These are phyloP conservation scores for Boletus eberwhitei DNA, from an alignment of 768 basidiomycete genomes.

Conservation along the genomic window DNA sequence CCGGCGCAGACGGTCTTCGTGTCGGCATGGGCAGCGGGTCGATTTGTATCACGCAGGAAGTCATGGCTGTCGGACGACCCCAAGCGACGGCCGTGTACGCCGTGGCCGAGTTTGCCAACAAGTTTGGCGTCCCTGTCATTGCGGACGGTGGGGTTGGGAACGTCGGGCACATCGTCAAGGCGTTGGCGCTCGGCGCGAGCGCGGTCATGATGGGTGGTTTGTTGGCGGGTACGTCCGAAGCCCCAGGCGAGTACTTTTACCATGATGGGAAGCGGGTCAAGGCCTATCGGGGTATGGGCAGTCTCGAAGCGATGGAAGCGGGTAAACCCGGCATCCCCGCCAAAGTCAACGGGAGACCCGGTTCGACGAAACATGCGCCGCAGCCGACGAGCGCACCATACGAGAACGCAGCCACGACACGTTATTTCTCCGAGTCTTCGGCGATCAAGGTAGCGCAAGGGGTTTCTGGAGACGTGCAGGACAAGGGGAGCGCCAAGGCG, in stretches of 20 bases:
- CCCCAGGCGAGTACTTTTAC: conserved; percentile 98
- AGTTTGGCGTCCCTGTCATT: conserved; percentile 94
- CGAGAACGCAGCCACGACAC: conserved; percentile 93
- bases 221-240: conserved; percentile 93
- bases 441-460: conserved; percentile 96
- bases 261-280: conserved; percentile 99
- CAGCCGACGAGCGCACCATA: conserved; percentile 47
- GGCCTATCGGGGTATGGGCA: conserved; percentile 98
- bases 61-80: conserved; percentile 98
- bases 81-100: conserved; percentile 98
- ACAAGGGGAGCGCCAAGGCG: conserved; percentile 92
- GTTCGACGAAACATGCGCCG: conserved; percentile 44
- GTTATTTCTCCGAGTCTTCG: conserved; percentile 58
- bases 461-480: conserved; percentile 94
- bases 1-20: conserved; percentile 93
- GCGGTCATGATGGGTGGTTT: conserved; percentile 99
- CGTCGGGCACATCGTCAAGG: conserved; percentile 97
- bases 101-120: conserved; percentile 88
- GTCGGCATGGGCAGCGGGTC: conserved; percentile 98
- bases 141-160: conserved; percentile 96
- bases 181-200: conserved; percentile 86
- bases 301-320: conserved; percentile 89
- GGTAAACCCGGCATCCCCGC: conserved; percentile 42
- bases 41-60: conserved; percentile 99
- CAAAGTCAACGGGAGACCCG: conserved; percentile 24